Conservation (phyloP, 108 stramenopile genomes). For the Stephanodiscus triporus region DNA sequence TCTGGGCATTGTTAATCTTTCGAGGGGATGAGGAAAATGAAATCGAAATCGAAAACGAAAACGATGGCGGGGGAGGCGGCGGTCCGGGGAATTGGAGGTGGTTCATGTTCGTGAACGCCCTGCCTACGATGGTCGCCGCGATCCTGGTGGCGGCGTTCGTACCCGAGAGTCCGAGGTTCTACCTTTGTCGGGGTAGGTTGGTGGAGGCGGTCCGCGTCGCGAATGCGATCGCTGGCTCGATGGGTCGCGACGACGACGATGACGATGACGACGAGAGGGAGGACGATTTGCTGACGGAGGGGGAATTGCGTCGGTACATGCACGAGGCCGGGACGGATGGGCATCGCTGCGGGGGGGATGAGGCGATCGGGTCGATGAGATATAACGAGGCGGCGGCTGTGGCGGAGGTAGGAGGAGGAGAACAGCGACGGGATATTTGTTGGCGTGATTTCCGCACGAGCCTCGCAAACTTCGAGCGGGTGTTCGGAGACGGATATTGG, state of each 20-base stretch:
- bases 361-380: background rate
- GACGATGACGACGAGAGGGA: background rate
- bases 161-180: constrained; percentile 47
- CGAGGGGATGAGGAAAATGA: background rate
- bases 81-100: constrained; percentile 44
- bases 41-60: too few relatives aligned
- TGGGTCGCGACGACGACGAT: constrained; percentile 16
- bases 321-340: constrained; percentile 18
- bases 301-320: constrained; percentile 31
- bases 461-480: constrained; percentile 20
- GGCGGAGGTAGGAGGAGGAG: background rate
- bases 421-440: background rate
- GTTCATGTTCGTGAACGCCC: constrained; percentile 36
- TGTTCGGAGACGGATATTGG: constrained; percentile 36
- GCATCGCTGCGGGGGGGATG: constrained; percentile 23
- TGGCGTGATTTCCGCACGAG: constrained; percentile 24
- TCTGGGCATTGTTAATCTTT: constrained; percentile 47
- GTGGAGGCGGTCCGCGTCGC: constrained; percentile 31
- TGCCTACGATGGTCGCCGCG: constrained; percentile 35
- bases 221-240: constrained; percentile 26
- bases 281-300: constrained; percentile 19
- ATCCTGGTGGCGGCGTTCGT: constrained; percentile 21
- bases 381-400: background rate
- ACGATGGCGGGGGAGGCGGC: background rate
- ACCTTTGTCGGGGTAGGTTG: constrained; percentile 29